Evolutionary conservation across 495 filamentous ascomycete genomes (phyloP), one percentile per base, ranked within the genome.

Genomic region (Hypoxylon crocopeplum): DNA sequence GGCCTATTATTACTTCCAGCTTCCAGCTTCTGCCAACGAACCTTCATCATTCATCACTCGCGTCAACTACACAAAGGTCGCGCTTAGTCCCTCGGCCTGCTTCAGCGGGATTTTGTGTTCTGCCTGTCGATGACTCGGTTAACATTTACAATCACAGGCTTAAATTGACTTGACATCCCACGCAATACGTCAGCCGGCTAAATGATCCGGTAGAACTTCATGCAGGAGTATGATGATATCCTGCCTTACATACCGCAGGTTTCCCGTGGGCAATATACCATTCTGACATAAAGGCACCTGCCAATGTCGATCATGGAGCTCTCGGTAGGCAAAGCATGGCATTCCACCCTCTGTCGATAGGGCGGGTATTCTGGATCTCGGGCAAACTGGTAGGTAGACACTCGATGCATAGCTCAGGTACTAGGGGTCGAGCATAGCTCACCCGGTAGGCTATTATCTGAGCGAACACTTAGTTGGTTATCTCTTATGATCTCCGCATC

Each of bases 391-490:
- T 7, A 38, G 6, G 3, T 10, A 19, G n/a, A 19, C 34, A 38
- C 4, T 5, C 34, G 7, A 12, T 13, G 12, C 5, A 12, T 34
- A 10, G 15, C n/a, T 21, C 30, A 57, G 48, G 51, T 51, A 62
- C 45, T 16, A 22, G n/a, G 34, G 10, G 20, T 27, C 51, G 39
- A 22, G 17, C 24, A 22, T 15, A 52, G 24, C 59, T 48, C 47
- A 57, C 15, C 53, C 59, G 48, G 40, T 45, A 63, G 59, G 59
- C 59, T 63, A 57, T 63, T 57, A 38, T 11, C 42, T 22, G 22
- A 52, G 27, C 21, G 11, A 10, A 29, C 42, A 25, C 25, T 57
- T 51, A 51, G 41, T 22, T 38, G 24, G 2, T 21, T 11, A 39
- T 50, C 17, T 17, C 21, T 16, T 25, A 15, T 7, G 2, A 24